A percentile compares a stretch with the other conserved stretches of the same genome.
These are phyloP conservation scores for Sporothrix globosa DNA, from an alignment of 2,329 filamentous ascomycete genomes.

Conservation along the genomic window DNA sequence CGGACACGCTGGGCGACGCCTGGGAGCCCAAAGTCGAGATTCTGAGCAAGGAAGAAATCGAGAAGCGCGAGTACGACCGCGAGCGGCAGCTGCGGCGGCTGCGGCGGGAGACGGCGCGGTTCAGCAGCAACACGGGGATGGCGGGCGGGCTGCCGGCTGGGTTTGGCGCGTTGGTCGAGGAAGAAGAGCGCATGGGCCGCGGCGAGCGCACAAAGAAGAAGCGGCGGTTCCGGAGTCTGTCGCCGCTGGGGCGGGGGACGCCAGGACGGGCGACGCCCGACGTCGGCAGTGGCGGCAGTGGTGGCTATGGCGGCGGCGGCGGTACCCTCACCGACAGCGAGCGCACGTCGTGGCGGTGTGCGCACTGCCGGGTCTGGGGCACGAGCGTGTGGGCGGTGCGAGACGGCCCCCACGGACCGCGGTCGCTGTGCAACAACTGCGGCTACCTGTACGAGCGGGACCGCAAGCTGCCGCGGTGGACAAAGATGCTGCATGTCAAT, in stretches of 20 bases:
- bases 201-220: conserved; percentile 96
- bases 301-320: conserved; percentile 69
- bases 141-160: conserved; percentile 70
- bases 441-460: conserved; percentile 87
- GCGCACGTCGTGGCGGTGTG: conserved; percentile 81
- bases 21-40: conserved; percentile 83
- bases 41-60: conserved; percentile 93
- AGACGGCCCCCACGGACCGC: conserved; percentile 80
- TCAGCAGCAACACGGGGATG: conserved; percentile 84
- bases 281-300: conserved; percentile 64
- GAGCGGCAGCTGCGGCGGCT: conserved; percentile 87
- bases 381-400: conserved; percentile 92
- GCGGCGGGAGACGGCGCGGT: conserved; percentile 86
- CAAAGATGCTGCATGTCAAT: conserved; percentile 65
- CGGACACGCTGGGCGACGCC: conserved; percentile 80
- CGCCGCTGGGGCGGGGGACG: conserved; percentile 72
- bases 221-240: conserved; percentile 84
- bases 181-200: conserved; percentile 84
- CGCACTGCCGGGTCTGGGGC: conserved; percentile 85
- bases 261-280: conserved; percentile 81
- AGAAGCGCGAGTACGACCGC: conserved; percentile 91
- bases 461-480: conserved; percentile 78
- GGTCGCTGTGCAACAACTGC: conserved; percentile 93
- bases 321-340: conserved; percentile 74
- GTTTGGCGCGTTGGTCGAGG: conserved; percentile 57